Conservation (phyloP, 257 asterid species). For the Solanum neorickii region DNA sequence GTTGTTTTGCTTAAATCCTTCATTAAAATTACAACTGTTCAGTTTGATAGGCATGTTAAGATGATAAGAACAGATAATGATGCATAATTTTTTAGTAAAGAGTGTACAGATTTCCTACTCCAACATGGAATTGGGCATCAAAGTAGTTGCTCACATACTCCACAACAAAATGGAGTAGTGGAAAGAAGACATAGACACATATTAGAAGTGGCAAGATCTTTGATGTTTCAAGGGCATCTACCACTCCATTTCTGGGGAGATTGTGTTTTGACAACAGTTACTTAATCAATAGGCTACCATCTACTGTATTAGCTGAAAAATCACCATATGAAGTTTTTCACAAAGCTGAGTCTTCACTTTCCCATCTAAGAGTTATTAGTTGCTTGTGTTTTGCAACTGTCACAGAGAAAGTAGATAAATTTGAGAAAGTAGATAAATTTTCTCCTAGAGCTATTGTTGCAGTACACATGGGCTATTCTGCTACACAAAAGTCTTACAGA, state of each 20-base stretch:
- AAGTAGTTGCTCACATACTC: background rate
- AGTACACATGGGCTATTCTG: background rate
- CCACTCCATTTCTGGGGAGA: background rate
- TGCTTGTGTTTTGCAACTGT: background rate
- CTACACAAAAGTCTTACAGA: background rate
- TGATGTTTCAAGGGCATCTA: background rate
- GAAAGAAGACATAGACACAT: background rate
- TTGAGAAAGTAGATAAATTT: too few species aligned
- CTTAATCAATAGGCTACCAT: background rate
- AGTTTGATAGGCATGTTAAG: background rate
- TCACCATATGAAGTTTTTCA: background rate
- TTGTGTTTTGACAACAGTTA: background rate
- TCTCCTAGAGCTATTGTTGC: too few species aligned
- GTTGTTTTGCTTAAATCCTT: background rate
- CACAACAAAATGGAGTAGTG: background rate
- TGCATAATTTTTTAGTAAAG: background rate
- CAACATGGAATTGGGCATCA: background rate
- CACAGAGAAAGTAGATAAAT: background rate
- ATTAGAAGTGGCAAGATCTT: background rate
- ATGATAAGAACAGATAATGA: background rate
- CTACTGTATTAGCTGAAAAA: background rate
- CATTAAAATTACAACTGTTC: background rate
- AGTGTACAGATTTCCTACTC: background rate
- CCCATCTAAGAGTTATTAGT: background rate
- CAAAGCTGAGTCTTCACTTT: fast-evolving